Base-by-base conservation (phyloP, 2,329 filamentous ascomycete genomes). In the Apiospora saccharicola region DNA sequence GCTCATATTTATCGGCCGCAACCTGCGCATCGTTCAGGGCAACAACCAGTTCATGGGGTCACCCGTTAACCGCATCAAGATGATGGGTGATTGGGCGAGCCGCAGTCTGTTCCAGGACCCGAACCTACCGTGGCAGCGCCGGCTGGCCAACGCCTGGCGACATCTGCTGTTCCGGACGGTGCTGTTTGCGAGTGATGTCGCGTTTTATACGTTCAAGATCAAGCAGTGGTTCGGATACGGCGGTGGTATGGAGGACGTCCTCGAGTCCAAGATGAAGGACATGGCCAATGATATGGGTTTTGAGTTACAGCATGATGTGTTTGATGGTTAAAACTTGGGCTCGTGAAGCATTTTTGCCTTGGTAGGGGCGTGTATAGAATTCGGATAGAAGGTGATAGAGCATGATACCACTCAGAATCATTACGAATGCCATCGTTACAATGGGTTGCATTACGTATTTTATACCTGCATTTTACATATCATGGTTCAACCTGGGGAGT, bases 201-300 rank as follows among this genome's bases (percentile, higher is more conserved):
- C 92, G 14, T 99, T 98, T 81, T 97, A 93, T 81, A 93, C 92
- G 77, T 92, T 91, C 77, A 94, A 93, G 83, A 69, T 97, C 8
- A 88, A 90, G 76, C 95, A 98, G 84, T 88, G 90, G 80, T 79
- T 98, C 16, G 93, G 94, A 0, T 82, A 91, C 3, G 94, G 95
- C 0, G 88, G 91, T 13, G 95, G 95, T 0, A 96, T 98, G 93
- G 96, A 98, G 81, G 96, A 98, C 79, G 94, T 96, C 80, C 91
- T 98, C 74, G 96, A 98, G 85, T 89, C 89, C 79, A 89, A 92
- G 77, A 97, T 98, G 95, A 92, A 90, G 82, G 89, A 88, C 72
- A 93, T 98, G 87, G 96, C 95, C 0, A 94, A 93, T 80, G 95
- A 97, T 77, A 95, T 96, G 84, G 96, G 96, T 0, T 90, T 98